Conservation (phyloP, 2,329 filamentous ascomycete species). For the Fusarium haematococcum region DNA sequence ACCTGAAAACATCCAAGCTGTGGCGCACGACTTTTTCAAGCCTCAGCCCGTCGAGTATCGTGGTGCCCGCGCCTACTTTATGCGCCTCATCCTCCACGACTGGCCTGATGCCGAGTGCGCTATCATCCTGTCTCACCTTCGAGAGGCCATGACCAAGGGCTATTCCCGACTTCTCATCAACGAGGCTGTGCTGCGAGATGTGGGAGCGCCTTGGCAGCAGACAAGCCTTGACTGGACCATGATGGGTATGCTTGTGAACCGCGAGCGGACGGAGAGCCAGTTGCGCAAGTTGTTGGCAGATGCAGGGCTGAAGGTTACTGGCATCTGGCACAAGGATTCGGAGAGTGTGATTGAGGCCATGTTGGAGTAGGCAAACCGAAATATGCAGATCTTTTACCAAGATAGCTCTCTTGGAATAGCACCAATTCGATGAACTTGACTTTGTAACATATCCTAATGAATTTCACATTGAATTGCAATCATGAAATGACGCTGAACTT, state of each 20-base stretch:
- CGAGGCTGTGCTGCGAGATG: constrained; percentile 26
- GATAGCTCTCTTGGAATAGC: background rate
- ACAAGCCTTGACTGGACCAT: constrained; percentile 44
- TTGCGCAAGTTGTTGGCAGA: constrained; percentile 27
- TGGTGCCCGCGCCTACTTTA: constrained; percentile 55
- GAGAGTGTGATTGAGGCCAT: constrained; percentile 31
- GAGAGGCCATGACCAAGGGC: constrained; percentile 27
- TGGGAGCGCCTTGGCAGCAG: constrained; percentile 34
- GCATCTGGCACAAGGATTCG: constrained; percentile 14
- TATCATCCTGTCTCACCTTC: constrained; percentile 44
- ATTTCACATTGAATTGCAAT: background rate
- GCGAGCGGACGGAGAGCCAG: constrained; percentile 34
- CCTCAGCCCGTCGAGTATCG: constrained; percentile 34
- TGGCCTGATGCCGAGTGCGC: constrained; percentile 55
- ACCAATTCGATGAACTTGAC: background rate
- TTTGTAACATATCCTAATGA: background rate
- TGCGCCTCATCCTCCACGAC: constrained; percentile 61
- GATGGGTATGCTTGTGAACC: constrained; percentile 40
- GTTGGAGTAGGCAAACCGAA: background rate
- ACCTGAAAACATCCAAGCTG: constrained; percentile 2
- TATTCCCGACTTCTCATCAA: constrained; percentile 39
- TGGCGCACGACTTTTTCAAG: constrained; percentile 42
- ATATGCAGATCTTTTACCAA: background rate
- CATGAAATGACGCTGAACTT: background rate
- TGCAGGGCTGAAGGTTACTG: constrained; percentile 20